A percentile compares a stretch with the other conserved stretches of the same genome.
Evolutionary conservation across 202 grass and related monocot genomes (phyloP).

Genomic region (Musa balbisiana): DNA sequence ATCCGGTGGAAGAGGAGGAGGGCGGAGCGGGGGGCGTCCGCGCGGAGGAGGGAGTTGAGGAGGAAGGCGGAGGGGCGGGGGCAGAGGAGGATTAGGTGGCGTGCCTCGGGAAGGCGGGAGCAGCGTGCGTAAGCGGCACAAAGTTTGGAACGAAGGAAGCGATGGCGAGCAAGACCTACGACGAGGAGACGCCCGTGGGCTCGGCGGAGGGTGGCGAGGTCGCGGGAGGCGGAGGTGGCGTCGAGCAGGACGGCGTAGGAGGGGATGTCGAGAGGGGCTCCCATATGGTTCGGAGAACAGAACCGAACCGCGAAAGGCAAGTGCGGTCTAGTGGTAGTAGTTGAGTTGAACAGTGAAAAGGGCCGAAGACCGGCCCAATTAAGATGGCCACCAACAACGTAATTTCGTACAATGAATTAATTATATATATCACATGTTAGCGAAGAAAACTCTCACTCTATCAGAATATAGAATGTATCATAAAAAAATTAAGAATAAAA

Average conservation of each 20-base stretch:
- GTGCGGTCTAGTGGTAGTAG: too few species aligned
- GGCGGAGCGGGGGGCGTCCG: neutral
- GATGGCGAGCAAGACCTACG: conserved; percentile 3
- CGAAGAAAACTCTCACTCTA: too few species aligned
- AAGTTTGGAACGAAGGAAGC: conserved; percentile 25
- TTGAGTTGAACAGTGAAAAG: too few species aligned
- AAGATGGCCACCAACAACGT: too few species aligned
- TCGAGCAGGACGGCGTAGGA: conserved; percentile 8
- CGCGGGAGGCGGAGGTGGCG: conserved; percentile 11
- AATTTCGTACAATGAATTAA: too few species aligned
- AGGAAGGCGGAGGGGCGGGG: conserved; percentile 9
- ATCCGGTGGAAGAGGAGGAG: conserved; percentile 6
- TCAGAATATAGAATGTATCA: too few species aligned
- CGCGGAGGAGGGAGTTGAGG: neutral
- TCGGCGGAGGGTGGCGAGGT: conserved; percentile 1
- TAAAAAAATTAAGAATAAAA: too few species aligned
- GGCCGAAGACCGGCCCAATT: too few species aligned
- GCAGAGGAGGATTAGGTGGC: neutral
- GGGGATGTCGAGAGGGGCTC: neutral
- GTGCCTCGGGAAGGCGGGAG: conserved; percentile 3
- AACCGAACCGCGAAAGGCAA: too few species aligned
- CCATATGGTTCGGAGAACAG: neutral
- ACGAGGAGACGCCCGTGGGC: conserved; percentile 8
- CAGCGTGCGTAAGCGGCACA: conserved; percentile 21
- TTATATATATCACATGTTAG: too few species aligned